Base-by-base conservation (phyloP, 2,329 filamentous ascomycete genomes). In the Magnaporthiopsis incrustans region DNA sequence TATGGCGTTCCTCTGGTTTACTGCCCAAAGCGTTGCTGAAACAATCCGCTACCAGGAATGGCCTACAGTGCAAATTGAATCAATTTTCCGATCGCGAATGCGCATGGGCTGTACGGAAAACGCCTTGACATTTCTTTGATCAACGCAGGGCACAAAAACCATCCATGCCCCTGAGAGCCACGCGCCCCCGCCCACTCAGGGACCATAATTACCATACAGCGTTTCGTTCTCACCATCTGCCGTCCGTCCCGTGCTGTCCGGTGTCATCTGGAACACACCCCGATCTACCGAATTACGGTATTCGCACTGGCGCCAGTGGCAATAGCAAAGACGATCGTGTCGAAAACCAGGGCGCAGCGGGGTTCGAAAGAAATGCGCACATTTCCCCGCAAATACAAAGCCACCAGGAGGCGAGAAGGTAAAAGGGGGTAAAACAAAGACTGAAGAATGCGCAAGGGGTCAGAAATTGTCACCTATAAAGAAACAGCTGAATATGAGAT, bases 391-490 rank as follows among this genome's bases (percentile, higher is more conserved):
- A 22, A 27, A 61, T 26, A 61, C 60, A 27, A 22, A 61, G 30
- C 53, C 18, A 50, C 22, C 30, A 61, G 4, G 27, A 50, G 10
- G 33, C 2, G 33, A 35, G 33, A 35, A 35, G 5, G 3, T 35
- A 35, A 35, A 35, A 35, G 33, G 33, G 33, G 12, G 12, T n/a
- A 10, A 35, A 35, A 35, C 33, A 10, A 12, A 35, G 27, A 61
- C 5, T 18, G 35, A 50, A 26, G 27, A 27, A 61, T 32, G 35
- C 38, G 27, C 22, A 60, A 30, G 25, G 59, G 22, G 53, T 14
- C 59, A 22, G 38, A 53, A 61, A 25, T 53, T 61, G 27, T 35
- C 44, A 53, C 35, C 38, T 61, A 61, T 53, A 61, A 50, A 25
- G 18, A 61, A 61, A 61, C 38, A 50, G 7, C 7, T 53, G 4